Conservation (phyloP, 2,329 filamentous ascomycete genomes). For the Stachybotrys elegans region DNA sequence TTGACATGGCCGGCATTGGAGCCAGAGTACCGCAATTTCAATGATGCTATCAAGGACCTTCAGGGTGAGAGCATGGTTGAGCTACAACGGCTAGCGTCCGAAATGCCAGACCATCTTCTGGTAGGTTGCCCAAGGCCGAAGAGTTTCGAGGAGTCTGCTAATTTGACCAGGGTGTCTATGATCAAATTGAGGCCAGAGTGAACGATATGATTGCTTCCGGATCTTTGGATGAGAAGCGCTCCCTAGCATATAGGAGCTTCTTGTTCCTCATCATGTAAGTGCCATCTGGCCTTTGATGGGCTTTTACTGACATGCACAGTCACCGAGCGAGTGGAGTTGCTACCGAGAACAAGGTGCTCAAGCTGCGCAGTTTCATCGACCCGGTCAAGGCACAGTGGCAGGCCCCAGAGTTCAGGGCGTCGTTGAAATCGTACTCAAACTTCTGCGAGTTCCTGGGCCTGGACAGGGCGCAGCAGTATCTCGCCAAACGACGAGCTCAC, state of each 20-base stretch:
- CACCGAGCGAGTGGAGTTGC: constrained; percentile 79
- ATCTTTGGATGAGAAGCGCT: constrained; percentile 72
- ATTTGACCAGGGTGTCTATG: constrained; percentile 77
- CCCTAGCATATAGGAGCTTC: constrained; percentile 83
- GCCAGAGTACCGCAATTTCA: constrained; percentile 67
- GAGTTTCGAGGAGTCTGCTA: constrained; percentile 12
- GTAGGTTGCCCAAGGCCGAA: constrained; percentile 34
- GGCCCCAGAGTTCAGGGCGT: constrained; percentile 59
- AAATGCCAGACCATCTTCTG: constrained; percentile 86
- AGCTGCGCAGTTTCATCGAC: constrained; percentile 72
- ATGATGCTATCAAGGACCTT: constrained; percentile 84
- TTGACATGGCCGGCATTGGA: constrained; percentile 73
- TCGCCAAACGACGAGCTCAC: constrained; percentile 67
- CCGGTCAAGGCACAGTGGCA: constrained; percentile 80
- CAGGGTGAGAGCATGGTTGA: constrained; percentile 82
- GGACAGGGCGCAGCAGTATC: constrained; percentile 74
- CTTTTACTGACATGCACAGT: constrained; percentile 31
- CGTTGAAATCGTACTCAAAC: constrained; percentile 67
- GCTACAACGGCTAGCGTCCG: constrained; percentile 79
- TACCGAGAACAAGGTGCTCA: constrained; percentile 61
- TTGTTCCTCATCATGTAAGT: constrained; percentile 83
- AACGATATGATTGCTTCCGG: constrained; percentile 72
- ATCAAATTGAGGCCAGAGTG: constrained; percentile 78
- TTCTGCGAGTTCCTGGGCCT: constrained; percentile 80
- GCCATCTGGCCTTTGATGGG: too few species aligned